Evolutionary conservation across 2,329 filamentous ascomycete species (phyloP).

Genomic region (Nemania bipapillata): DNA sequence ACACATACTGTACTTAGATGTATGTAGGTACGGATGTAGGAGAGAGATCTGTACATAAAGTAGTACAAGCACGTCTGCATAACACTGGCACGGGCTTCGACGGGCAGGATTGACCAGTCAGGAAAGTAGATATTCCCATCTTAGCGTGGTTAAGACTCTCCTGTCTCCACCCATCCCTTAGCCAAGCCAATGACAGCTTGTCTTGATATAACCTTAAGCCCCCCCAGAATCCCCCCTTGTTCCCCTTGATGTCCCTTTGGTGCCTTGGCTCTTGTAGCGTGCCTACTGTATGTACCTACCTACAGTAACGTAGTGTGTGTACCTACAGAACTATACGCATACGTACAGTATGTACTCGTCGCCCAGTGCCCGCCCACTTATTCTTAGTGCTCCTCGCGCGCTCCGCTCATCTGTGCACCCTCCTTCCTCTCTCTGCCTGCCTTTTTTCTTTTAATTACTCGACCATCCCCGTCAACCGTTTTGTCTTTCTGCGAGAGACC

Average conservation of each 20-base stretch:
- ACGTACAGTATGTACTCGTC: neutral
- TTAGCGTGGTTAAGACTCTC: slow-evolving; percentile 21
- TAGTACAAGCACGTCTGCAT: slow-evolving; percentile 26
- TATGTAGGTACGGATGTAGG: neutral
- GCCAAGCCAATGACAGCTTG: slow-evolving; percentile 26
- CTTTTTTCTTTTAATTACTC: slow-evolving; percentile 35
- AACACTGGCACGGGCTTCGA: slow-evolving; percentile 31
- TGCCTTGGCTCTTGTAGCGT: neutral
- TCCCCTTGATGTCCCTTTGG: slow-evolving; percentile 6
- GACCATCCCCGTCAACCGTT: slow-evolving; percentile 34
- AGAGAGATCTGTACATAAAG: too few relatives aligned
- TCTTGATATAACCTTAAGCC: slow-evolving; percentile 29
- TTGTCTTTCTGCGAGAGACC: slow-evolving; percentile 36
- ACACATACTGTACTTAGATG: neutral
- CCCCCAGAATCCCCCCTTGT: slow-evolving; percentile 8
- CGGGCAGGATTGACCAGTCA: slow-evolving; percentile 34
- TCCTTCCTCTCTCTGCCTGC: slow-evolving; percentile 30
- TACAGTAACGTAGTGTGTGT: neutral
- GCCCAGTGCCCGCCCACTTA: slow-evolving; percentile 8
- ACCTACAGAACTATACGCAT: too few relatives aligned
- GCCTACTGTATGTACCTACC: neutral
- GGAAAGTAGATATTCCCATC: slow-evolving; percentile 17
- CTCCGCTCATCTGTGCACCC: slow-evolving; percentile 35
- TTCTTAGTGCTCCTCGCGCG: slow-evolving; percentile 32
- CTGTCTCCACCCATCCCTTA: slow-evolving; percentile 31